Evolutionary conservation across 179 eudicot species (phyloP).

Genomic region (Vitellaria paradoxa): DNA sequence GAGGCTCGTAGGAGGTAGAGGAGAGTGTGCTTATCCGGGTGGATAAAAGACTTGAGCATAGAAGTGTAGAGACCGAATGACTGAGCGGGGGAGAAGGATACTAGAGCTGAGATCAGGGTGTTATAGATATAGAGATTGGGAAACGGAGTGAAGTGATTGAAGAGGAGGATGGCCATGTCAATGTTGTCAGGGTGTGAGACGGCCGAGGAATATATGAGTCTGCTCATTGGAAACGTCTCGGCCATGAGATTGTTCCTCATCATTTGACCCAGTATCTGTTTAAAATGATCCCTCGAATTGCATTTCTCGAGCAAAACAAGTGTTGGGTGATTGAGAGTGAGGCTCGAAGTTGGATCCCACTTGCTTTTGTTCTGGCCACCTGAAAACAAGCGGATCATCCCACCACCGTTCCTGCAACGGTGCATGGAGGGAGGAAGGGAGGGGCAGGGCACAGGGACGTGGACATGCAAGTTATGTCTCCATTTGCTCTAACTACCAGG

Average conservation of each 20-base stretch:
- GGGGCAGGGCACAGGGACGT: no score
- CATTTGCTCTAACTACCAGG: no score
- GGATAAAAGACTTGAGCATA: slow-evolving; percentile 15
- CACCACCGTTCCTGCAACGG: background rate
- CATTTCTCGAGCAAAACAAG: slow-evolving; percentile 25
- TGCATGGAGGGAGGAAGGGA: background rate
- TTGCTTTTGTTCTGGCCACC: no score
- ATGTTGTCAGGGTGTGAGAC: slow-evolving; percentile 21
- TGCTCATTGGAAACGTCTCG: slow-evolving; percentile 30
- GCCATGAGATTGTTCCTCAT: slow-evolving; percentile 18
- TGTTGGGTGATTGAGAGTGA: slow-evolving; percentile 18
- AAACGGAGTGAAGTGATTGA: slow-evolving; percentile 20
- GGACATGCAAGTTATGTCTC: no score
- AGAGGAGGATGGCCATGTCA: slow-evolving; percentile 22
- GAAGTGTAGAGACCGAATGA: slow-evolving; percentile 14
- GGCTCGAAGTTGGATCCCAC: slow-evolving; percentile 3
- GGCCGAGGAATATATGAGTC: slow-evolving; percentile 24
- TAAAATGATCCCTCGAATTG: slow-evolving; percentile 21
- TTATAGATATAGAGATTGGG: slow-evolving; percentile 29
- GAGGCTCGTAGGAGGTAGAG: slow-evolving; percentile 22
- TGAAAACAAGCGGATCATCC: background rate
- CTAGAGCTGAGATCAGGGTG: slow-evolving; percentile 22
- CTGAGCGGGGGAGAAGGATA: background rate
- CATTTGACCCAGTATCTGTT: slow-evolving; percentile 29
- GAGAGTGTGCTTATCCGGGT: slow-evolving; percentile 20